Conservation (phyloP, 257 asterid genomes). For the Ehretia macrophylla region DNA sequence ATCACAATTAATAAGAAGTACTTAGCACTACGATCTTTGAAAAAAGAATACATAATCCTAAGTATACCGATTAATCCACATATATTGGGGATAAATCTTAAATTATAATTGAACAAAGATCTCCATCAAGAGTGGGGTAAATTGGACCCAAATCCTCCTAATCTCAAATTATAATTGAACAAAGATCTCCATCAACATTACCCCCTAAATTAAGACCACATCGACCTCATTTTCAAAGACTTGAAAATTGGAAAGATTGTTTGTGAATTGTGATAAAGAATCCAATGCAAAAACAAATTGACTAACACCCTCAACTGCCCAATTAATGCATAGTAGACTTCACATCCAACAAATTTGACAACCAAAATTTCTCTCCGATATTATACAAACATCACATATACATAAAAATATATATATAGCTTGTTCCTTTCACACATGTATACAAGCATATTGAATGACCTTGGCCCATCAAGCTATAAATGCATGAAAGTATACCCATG, state of each 20-base stretch:
- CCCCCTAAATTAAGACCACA: neutral
- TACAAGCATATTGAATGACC: constrained; percentile 34
- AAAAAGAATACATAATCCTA: too few species aligned
- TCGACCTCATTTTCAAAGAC: neutral
- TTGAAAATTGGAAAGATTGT: neutral
- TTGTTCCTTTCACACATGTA: constrained; percentile 21
- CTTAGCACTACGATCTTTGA: too few species aligned
- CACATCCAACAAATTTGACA: neutral
- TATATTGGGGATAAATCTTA: too few species aligned
- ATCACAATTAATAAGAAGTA: too few species aligned
- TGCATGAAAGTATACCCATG: constrained; percentile 29
- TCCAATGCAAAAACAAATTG: constrained; percentile 46
- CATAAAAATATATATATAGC: too few species aligned
- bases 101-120: too few species aligned
- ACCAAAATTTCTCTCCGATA: neutral
- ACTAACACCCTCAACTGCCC: constrained; percentile 22
- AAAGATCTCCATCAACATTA: too few species aligned
- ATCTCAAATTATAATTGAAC: too few species aligned
- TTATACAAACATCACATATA: neutral
- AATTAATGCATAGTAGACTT: constrained; percentile 14
- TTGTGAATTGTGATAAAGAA: constrained; percentile 21
- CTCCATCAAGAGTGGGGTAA: too few species aligned
- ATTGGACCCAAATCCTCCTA: too few species aligned
- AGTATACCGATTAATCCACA: too few species aligned
- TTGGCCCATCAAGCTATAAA: constrained; percentile 60